Evolutionary conservation across 177 flowering plant species (phyloP), one percentile per base, ranked within the genome.

Genomic region (Vitis hybrid): DNA sequence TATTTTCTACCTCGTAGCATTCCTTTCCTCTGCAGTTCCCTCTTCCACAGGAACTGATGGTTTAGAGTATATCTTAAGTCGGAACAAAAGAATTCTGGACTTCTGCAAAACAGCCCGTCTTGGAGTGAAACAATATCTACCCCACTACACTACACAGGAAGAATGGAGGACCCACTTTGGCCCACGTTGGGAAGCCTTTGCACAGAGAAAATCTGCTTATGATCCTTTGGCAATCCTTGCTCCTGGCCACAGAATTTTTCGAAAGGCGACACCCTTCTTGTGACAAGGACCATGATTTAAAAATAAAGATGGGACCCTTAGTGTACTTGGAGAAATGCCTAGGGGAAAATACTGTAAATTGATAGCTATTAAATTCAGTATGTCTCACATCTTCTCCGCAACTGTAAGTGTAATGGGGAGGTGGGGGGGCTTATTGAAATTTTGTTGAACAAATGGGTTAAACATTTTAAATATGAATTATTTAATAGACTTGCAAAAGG

Each of bases 91-190:
- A 72, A 84, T 88, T 63, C 70, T 88, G 59, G 82, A 81, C 13
- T 82, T 79, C 71, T 87, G 90, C 72, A 69, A 81, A 65, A 67
- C 51, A 52, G 79, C 80, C 49, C 50, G 22, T 49, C 85, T 89
- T 14, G 93, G 93, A 12, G 92, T 80, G 31, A 94, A 92, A 79
- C 95, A 85, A 65, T 94, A 94, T 82, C 75, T 94, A 55, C 86
- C 98, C 33, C 89, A 88, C 77, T 88, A 89, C 84, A 76, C 82
- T 11, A 74, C 83, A 54, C 83, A 85, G 69, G 79, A 84, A 76
- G 89, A 88, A 12, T 94, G 98, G 98, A 69, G 63, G 76, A 71
- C 80, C 64, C 98, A 94, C 78, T 94, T 90, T 80, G 98, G 97
- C 52, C 75, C 81, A 61, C 76, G 57, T 50, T 94, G 98, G 98